phyloP scores from a whole-genome alignment of 176 grass and related monocot species.

The Phoenix dactylifera region DNA sequence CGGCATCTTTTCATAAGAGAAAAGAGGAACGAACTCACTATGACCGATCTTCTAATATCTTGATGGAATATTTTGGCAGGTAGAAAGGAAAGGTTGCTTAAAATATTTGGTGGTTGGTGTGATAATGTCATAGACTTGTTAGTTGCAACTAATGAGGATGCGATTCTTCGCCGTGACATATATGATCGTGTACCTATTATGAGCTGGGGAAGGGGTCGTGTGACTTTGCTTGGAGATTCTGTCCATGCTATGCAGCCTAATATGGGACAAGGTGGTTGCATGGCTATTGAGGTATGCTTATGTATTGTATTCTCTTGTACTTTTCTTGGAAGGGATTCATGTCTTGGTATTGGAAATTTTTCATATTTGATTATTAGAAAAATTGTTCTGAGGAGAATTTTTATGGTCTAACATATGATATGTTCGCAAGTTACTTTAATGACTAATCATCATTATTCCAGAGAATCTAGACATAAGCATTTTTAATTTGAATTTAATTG shows the following conservation, averaged over 20 bases:
- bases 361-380: too few species aligned
- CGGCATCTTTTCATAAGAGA: too few species aligned
- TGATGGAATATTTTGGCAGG: constrained; percentile 31
- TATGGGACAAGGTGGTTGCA: constrained; percentile 96
- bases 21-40: too few species aligned
- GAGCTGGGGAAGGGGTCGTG: constrained; percentile 80
- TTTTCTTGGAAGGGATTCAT: too few species aligned
- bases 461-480: too few species aligned
- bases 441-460: too few species aligned
- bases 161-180: constrained; percentile 83
- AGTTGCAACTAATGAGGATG: constrained; percentile 78
- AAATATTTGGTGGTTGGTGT: constrained; percentile 89
- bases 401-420: too few species aligned
- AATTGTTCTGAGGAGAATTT: too few species aligned
- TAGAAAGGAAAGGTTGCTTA: constrained; percentile 59
- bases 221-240: constrained; percentile 96
- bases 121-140: constrained; percentile 87
- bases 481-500: not conserved
- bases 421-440: too few species aligned
- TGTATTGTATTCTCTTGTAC: not conserved
- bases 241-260: constrained; percentile 99
- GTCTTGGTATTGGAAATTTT: too few species aligned
- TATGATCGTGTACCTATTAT: constrained; percentile 75
- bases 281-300: constrained; percentile 88
- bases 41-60: too few species aligned